A percentile compares a stretch with the other conserved stretches of the same genome.
Evolutionary conservation across 306 rosid genomes (phyloP).

Genomic region (Alnus glutinosa): DNA sequence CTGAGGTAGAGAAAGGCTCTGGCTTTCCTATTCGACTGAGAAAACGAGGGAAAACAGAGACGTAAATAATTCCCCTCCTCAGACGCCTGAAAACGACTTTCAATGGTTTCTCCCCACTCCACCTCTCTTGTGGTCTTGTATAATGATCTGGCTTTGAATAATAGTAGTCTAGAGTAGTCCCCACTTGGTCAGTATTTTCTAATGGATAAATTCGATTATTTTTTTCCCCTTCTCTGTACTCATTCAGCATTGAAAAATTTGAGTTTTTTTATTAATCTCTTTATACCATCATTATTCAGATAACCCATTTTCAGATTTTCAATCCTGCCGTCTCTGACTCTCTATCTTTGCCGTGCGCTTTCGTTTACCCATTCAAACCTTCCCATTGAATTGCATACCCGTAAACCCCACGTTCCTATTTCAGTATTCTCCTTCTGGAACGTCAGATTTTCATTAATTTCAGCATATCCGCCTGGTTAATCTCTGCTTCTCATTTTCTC

Average conservation of each 20-base stretch:
- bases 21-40: no score
- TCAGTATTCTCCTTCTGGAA: slow-evolving; percentile 2
- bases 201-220: neutral
- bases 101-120: neutral
- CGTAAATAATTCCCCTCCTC: neutral
- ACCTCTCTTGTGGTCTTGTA: no score
- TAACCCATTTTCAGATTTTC: neutral
- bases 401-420: neutral
- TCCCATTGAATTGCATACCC: neutral
- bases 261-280: neutral
- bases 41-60: no score
- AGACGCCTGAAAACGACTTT: no score
- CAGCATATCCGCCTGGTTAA: neutral
- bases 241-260: neutral
- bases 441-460: neutral
- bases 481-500: neutral
- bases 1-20: no score
- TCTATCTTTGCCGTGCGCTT: slow-evolving; percentile 1
- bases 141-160: neutral
- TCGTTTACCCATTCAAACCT: slow-evolving; percentile 27
- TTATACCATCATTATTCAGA: neutral
- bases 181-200: neutral
- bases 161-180: neutral
- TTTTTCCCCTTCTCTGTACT: neutral
- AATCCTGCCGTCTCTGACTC: neutral